Percentiles rank a stretch among this genome's conserved stretches.
phyloP scores from a whole-genome alignment of 371 early-diverging fungal species.

The Circinella umbellata region DNA sequence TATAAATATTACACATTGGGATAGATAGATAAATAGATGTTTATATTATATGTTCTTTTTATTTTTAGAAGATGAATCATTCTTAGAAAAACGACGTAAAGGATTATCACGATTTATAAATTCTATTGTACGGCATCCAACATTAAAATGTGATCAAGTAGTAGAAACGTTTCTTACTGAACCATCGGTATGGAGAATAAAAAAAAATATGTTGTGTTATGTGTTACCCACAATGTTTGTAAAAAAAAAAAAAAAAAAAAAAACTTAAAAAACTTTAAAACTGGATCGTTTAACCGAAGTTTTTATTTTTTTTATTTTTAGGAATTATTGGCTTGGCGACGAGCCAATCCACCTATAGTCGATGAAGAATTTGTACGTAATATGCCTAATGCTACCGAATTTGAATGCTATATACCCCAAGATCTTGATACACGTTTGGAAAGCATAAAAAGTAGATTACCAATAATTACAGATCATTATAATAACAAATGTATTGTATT shows the following conservation, averaged over 20 bases:
- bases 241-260: too few relatives aligned
- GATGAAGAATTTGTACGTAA: conserved; percentile 62
- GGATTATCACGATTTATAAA: conserved; percentile 80
- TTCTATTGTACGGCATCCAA: conserved; percentile 78
- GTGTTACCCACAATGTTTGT: conserved; percentile 15
- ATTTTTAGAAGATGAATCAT: conserved; percentile 63
- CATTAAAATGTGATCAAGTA: conserved; percentile 66
- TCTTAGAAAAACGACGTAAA: conserved; percentile 75
- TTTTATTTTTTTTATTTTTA: conserved; percentile 9
- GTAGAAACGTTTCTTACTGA: conserved; percentile 72
- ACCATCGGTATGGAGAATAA: conserved; percentile 64
- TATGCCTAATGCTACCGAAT: conserved; percentile 30
- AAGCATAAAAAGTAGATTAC: conserved; percentile 29
- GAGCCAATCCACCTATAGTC: conserved; percentile 48
- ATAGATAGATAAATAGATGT: too few relatives aligned
- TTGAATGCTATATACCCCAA: conserved; percentile 45
- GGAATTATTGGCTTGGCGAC: conserved; percentile 60
- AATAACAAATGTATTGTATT: conserved; percentile 55
- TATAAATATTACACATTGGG: too few relatives aligned
- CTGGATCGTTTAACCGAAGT: not conserved
- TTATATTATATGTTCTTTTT: not conserved
- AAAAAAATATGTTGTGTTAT: conserved; percentile 1
- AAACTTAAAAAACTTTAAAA: not conserved
- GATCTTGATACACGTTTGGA: conserved; percentile 44
- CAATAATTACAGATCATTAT: conserved; percentile 57